A percentile compares a stretch with the other conserved stretches of the same genome.
phyloP scores from a whole-genome alignment of 768 basidiomycete genomes.

The Lactarius indigo region DNA sequence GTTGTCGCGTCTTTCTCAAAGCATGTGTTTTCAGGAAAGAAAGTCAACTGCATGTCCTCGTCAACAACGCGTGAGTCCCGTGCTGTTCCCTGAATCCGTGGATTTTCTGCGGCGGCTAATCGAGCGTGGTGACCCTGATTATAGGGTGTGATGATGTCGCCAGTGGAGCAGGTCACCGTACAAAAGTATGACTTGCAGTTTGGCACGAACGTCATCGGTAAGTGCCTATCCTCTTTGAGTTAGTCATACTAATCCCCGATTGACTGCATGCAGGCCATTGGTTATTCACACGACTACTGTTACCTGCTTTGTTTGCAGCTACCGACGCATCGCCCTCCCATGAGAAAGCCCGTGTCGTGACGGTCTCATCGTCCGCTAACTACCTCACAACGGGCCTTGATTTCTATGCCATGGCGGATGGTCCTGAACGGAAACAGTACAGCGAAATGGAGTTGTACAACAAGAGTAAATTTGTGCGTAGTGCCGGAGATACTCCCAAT shows the following conservation, averaged over 20 bases:
- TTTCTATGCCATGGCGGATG: slow-evolving; percentile 38
- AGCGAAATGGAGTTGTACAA: slow-evolving; percentile 23
- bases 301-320: slow-evolving; percentile 44
- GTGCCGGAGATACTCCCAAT: no score
- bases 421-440: slow-evolving; percentile 26
- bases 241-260: not conserved
- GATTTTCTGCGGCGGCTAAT: not conserved
- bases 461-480: slow-evolving; percentile 46
- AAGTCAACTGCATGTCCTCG: slow-evolving; percentile 42
- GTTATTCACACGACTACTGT: slow-evolving; percentile 52
- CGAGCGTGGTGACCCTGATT: not conserved
- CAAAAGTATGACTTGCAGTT: slow-evolving; percentile 55
- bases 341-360: slow-evolving; percentile 46
- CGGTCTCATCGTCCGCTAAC: slow-evolving; percentile 41
- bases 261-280: slow-evolving; percentile 46
- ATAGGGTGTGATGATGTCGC: slow-evolving; percentile 48
- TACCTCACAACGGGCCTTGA: slow-evolving; percentile 34
- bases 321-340: slow-evolving; percentile 37
- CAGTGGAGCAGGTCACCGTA: slow-evolving; percentile 38
- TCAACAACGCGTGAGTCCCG: slow-evolving; percentile 47
- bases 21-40: slow-evolving; percentile 37
- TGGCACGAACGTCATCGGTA: slow-evolving; percentile 53
- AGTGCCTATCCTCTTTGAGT: not conserved
- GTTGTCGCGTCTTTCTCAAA: slow-evolving; percentile 29
- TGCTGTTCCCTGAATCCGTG: not conserved